Percentiles rank a stretch among this genome's conserved stretches.
Conservation (phyloP, 805 yeast genomes). For the Metschnikowia arizonensis region DNA sequence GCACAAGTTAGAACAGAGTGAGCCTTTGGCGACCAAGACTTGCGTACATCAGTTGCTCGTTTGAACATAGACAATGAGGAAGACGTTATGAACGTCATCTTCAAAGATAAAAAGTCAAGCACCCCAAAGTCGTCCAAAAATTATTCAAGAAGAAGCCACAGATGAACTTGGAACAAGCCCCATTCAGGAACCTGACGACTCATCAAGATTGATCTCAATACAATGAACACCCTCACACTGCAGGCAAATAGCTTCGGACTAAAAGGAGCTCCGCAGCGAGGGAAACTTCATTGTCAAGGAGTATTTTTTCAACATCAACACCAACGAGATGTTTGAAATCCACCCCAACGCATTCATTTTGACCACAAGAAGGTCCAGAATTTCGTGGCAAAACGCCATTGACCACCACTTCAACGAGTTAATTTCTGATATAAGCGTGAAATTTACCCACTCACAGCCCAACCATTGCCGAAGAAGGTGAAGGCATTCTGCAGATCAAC, state of each 20-base stretch:
- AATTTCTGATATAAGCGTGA: constrained; percentile 37
- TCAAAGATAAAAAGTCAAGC: constrained; percentile 40
- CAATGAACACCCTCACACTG: constrained; percentile 66
- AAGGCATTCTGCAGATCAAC: constrained; percentile 33
- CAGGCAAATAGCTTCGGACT: constrained; percentile 65
- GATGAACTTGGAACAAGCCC: constrained; percentile 46
- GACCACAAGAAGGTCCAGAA: constrained; percentile 28
- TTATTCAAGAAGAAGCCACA: constrained; percentile 30
- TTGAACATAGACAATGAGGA: constrained; percentile 24
- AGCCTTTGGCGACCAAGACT: constrained; percentile 14
- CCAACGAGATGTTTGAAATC: constrained; percentile 34
- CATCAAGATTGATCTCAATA: constrained; percentile 38
- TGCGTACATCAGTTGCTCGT: constrained; percentile 14
- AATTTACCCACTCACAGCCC: constrained; percentile 38
- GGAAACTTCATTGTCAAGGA: constrained; percentile 38
- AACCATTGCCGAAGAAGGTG: constrained; percentile 39
- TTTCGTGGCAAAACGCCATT: constrained; percentile 28
- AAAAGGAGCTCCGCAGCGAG: constrained; percentile 47
- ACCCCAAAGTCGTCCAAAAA: constrained; percentile 45
- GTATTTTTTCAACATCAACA: constrained; percentile 38
- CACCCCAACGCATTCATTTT: constrained; percentile 16
- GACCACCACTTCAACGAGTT: constrained; percentile 37
- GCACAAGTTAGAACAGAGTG: constrained; percentile 52
- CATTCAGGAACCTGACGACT: constrained; percentile 30
- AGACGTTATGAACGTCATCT: constrained; percentile 37